A percentile compares a stretch with the other conserved stretches of the same genome.
Evolutionary conservation across 163 green algal species (phyloP).

Genomic region (Chloromonas sp.): DNA sequence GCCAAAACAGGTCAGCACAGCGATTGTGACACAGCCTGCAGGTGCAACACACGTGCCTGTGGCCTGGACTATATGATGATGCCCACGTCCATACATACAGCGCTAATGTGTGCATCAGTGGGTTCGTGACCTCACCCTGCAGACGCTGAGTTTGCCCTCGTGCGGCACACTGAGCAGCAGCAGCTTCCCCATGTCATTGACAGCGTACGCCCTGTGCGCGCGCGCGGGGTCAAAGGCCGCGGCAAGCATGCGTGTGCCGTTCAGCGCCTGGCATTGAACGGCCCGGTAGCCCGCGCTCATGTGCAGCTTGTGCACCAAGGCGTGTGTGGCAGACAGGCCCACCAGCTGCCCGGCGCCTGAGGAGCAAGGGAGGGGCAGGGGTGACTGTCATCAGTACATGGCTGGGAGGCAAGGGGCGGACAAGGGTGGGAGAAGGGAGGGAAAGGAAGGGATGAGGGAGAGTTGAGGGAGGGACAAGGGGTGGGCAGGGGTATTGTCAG

Average conservation of each 20-base stretch:
- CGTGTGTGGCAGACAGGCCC: neutral
- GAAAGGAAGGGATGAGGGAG: no score
- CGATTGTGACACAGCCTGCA: neutral
- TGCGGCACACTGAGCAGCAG: slow-evolving; percentile 28
- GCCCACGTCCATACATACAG: neutral
- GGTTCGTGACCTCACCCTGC: slow-evolving; percentile 19
- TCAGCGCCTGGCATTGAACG: slow-evolving; percentile 17
- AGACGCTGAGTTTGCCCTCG: slow-evolving; percentile 12
- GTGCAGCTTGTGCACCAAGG: neutral
- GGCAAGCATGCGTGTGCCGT: slow-evolving; percentile 28
- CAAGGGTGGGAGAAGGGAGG: no score
- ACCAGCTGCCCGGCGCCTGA: neutral
- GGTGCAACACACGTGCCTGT: neutral
- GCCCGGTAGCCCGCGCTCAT: neutral
- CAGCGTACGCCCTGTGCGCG: slow-evolving; percentile 21
- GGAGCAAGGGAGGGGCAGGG: neutral
- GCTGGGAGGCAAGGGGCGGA: no score
- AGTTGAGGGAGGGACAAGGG: no score
- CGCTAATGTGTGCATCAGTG: no score
- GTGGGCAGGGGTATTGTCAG: no score
- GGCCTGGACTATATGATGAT: neutral
- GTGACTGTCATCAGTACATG: neutral
- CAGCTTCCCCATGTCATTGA: slow-evolving; percentile 21
- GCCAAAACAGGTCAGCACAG: neutral
- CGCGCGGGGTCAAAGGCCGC: slow-evolving; percentile 32